Percentiles rank a stretch among this genome's conserved stretches.
Evolutionary conservation across 148 eudicot species (phyloP).

Genomic region (Persicaria tinctoria): DNA sequence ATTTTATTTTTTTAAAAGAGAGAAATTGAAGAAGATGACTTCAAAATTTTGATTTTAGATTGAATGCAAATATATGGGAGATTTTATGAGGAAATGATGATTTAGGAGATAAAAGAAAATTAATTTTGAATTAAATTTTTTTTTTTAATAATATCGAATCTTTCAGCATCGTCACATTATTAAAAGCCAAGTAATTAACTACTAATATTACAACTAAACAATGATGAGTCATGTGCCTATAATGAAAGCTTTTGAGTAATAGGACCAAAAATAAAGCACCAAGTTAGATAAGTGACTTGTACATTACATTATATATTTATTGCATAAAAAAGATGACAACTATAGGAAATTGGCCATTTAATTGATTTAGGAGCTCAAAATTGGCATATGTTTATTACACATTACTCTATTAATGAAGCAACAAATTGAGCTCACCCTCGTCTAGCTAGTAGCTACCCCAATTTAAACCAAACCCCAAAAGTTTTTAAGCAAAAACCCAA

Average conservation of each 20-base stretch:
- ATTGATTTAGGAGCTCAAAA: slow-evolving; percentile 2
- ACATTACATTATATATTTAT: background rate
- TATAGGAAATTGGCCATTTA: background rate
- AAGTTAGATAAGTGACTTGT: background rate
- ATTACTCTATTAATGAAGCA: slow-evolving; percentile 1
- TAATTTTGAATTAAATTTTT: background rate
- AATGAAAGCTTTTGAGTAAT: background rate
- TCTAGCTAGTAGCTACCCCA: background rate
- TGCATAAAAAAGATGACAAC: background rate
- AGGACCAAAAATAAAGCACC: background rate
- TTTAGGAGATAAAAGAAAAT: background rate
- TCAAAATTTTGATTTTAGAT: too few species aligned
- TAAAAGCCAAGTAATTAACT: background rate
- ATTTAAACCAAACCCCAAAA: slow-evolving; percentile 3
- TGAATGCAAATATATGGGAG: too few species aligned
- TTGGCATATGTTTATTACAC: slow-evolving; percentile 5
- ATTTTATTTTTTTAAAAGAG: too few species aligned
- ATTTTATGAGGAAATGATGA: too few species aligned
- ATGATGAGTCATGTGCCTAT: background rate
- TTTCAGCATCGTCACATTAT: background rate
- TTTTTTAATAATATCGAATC: background rate
- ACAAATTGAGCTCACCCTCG: slow-evolving; percentile 3
- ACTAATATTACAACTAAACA: background rate
- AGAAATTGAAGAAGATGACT: too few species aligned
- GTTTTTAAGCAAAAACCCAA: background rate